Evolutionary conservation across 1,139 yeast genomes (phyloP).

Genomic region (Zhuliangozyma parablackwelliae): DNA sequence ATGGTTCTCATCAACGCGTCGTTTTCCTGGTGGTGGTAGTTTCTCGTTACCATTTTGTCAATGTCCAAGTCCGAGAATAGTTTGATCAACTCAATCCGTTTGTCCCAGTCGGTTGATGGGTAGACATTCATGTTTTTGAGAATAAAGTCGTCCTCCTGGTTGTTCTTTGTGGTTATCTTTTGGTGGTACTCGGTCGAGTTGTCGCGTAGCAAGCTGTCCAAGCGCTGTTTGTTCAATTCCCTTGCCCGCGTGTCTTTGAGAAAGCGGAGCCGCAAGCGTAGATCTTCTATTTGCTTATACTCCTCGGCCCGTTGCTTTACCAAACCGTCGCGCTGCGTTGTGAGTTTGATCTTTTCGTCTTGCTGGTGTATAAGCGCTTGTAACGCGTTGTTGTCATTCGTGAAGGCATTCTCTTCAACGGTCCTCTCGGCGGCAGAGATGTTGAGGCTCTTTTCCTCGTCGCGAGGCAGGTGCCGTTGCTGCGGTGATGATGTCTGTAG

Average conservation of each 20-base stretch:
- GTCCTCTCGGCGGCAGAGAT: too few relatives aligned
- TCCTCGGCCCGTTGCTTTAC: conserved; percentile 17
- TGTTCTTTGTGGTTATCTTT: conserved; percentile 8
- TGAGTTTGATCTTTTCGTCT: conserved; percentile 16
- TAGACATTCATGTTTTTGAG: conserved; percentile 25
- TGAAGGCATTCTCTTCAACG: too few relatives aligned
- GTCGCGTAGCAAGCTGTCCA: conserved; percentile 21
- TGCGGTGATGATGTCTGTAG: conserved; percentile 6
- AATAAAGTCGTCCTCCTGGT: conserved; percentile 19
- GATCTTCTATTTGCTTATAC: conserved; percentile 17
- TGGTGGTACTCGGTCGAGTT: conserved; percentile 16
- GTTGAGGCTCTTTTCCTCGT: too few relatives aligned
- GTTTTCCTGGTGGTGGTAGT: conserved; percentile 7
- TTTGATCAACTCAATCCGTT: conserved; percentile 22
- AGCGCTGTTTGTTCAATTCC: conserved; percentile 12
- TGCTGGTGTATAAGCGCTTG: conserved; percentile 15
- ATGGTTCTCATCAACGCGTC: conserved; percentile 15
- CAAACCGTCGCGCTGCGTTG: conserved; percentile 17
- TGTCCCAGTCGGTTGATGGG: conserved; percentile 35
- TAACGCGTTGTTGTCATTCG: too few relatives aligned
- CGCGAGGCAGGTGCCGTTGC: too few relatives aligned
- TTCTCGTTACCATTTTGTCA: conserved; percentile 14
- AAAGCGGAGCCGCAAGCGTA: conserved; percentile 14
- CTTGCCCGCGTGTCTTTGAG: conserved; percentile 15
- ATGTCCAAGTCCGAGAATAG: conserved; percentile 26